A percentile compares a stretch with the other conserved stretches of the same genome.
These are phyloP conservation scores for Pichia norvegensis DNA, from an alignment of 1,139 yeast species.

Conservation along the genomic window DNA sequence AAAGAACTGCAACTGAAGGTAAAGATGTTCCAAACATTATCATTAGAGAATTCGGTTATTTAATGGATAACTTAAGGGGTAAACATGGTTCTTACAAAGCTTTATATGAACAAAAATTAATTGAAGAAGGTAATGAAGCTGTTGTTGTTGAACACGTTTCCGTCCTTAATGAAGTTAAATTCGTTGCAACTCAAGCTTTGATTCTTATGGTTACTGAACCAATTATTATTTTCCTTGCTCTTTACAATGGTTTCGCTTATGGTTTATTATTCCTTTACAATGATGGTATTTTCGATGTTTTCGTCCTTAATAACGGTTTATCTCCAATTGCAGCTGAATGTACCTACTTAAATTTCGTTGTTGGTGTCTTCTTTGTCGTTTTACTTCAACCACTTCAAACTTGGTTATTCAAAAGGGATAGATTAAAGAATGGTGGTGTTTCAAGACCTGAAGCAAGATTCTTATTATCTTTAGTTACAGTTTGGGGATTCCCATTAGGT, in stretches of 20 bases:
- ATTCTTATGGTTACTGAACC: constrained; percentile 30
- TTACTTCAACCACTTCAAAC: constrained; percentile 27
- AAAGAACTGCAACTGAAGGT: constrained; percentile 24
- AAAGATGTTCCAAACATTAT: constrained; percentile 18
- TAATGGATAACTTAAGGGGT: constrained; percentile 13
- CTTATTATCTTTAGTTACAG: constrained; percentile 25
- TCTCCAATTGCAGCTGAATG: constrained; percentile 27
- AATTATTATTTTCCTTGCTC: constrained; percentile 27
- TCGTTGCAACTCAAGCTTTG: constrained; percentile 26
- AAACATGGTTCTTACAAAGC: constrained; percentile 18
- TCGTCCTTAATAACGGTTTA: constrained; percentile 27
- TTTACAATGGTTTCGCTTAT: constrained; percentile 29
- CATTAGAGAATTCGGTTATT: constrained; percentile 22
- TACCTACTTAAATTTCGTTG: constrained; percentile 29
- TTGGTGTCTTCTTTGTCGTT: constrained; percentile 26
- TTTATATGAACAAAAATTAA: constrained; percentile 14
- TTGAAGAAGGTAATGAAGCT: constrained; percentile 19
- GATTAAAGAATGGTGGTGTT: constrained; percentile 35
- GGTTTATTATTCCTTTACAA: constrained; percentile 31
- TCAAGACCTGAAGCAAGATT: constrained; percentile 38
- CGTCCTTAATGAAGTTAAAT: constrained; percentile 23
- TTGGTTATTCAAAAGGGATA: constrained; percentile 29
- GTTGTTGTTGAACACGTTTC: constrained; percentile 21
- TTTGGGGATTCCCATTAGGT: constrained; percentile 30
- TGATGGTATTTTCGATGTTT: constrained; percentile 29